Evolutionary conservation across 208 protist genomes (phyloP).

Genomic region (Acanthamoeba sp.): DNA sequence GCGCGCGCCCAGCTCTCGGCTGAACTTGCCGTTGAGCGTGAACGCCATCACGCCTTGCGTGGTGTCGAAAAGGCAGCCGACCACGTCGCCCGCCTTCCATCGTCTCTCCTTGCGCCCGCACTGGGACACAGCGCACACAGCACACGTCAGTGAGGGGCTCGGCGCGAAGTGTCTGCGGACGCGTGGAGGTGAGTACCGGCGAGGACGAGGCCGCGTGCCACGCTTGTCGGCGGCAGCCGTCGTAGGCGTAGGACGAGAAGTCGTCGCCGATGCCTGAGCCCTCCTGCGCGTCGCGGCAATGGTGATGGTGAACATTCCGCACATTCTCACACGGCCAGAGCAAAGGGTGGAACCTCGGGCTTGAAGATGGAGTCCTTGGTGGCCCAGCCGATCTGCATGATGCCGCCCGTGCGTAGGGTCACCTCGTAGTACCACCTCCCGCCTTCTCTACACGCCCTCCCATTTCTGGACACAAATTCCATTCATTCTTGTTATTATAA

Average conservation of each 20-base stretch:
- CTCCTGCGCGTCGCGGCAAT: neutral
- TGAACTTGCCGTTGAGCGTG: neutral
- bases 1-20: neutral
- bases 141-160: neutral
- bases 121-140: neutral
- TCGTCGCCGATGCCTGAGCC: conserved; percentile 62
- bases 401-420: conserved; percentile 48
- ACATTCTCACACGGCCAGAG: neutral
- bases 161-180: no score
- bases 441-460: neutral
- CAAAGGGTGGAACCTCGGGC: neutral
- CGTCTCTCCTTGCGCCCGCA: conserved; percentile 9
- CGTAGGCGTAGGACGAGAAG: conserved; percentile 62
- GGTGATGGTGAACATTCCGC: neutral
- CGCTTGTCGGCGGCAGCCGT: neutral
- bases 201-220: conserved; percentile 26
- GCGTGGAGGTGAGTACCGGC: no score
- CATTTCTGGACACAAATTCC: no score
- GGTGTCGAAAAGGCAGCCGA: conserved; percentile 36
- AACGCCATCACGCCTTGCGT: neutral
- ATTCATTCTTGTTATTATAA: no score
- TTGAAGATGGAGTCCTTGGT: conserved; percentile 58
- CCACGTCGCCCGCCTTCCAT: conserved; percentile 57
- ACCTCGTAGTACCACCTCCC: conserved; percentile 59
- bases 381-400: conserved; percentile 72